These are phyloP conservation scores for Heliocybe sulcata DNA, from an alignment of 1,284 basidiomycete species.

Conservation along the genomic window DNA sequence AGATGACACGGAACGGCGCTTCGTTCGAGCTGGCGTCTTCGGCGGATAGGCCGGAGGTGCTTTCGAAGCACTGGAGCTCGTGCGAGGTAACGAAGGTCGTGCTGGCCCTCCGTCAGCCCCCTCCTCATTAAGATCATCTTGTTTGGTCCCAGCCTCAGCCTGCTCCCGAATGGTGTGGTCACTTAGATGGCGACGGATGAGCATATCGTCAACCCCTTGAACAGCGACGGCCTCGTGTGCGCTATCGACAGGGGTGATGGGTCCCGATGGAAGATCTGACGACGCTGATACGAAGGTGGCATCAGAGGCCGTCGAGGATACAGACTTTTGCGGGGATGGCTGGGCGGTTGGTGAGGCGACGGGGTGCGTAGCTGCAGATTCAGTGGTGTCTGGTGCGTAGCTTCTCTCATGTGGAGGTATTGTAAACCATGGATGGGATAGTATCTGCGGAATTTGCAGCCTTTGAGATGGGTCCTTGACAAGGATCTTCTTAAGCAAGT, in stretches of 20 bases:
- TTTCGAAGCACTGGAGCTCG: conserved; percentile 25
- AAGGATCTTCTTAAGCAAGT: conserved; percentile 77
- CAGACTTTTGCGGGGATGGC: conserved; percentile 36
- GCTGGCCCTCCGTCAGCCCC: conserved; percentile 7
- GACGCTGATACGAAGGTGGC: conserved; percentile 47
- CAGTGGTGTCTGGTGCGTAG: conserved; percentile 9
- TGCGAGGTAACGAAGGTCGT: conserved; percentile 15
- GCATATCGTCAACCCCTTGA: conserved; percentile 7
- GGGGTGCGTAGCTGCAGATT: conserved; percentile 25
- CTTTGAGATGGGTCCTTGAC: conserved; percentile 74
- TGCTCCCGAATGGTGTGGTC: conserved; percentile 37
- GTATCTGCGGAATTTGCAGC: conserved; percentile 77
- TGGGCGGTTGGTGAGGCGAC: conserved; percentile 20
- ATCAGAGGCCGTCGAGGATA: conserved; percentile 39
- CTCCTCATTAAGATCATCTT: conserved; percentile 30
- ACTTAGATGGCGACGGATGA: conserved; percentile 40
- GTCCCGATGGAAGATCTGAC: conserved; percentile 44
- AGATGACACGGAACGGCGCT: conserved; percentile 89
- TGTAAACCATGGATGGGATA: conserved; percentile 91
- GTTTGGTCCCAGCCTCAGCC: neutral
- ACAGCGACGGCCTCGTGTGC: conserved; percentile 34
- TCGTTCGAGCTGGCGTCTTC: conserved; percentile 90
- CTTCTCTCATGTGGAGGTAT: conserved; percentile 13
- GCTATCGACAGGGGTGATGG: conserved; percentile 52
- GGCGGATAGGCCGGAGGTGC: conserved; percentile 54